Percentiles rank a stretch among this genome's conserved stretches.
Evolutionary conservation across 139 green algal species (phyloP).

Genomic region (Spirogloea muscicola): DNA sequence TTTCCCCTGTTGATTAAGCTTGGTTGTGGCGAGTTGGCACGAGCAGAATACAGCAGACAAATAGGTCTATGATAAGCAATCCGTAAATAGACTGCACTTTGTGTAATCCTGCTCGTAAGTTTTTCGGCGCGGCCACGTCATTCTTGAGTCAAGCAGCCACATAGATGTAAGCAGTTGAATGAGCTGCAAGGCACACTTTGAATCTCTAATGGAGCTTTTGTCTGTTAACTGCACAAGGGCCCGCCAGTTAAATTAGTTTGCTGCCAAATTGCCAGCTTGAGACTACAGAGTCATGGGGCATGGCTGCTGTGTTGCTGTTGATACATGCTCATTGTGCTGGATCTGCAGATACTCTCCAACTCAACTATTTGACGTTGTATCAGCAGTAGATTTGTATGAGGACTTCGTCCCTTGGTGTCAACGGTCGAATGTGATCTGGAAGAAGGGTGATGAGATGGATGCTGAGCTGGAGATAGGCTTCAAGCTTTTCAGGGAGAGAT

Average conservation of each 20-base stretch:
- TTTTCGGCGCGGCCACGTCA: too few species aligned
- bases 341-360: conserved; percentile 63
- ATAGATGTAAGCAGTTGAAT: background rate
- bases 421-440: conserved; percentile 53
- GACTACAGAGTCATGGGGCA: background rate
- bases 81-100: background rate
- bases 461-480: conserved; percentile 92
- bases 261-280: background rate
- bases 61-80: too few species aligned
- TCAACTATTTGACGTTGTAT: conserved; percentile 80
- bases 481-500: conserved; percentile 74
- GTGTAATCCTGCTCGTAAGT: background rate
- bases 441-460: conserved; percentile 55
- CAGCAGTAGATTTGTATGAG: conserved; percentile 73
- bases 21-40: too few species aligned
- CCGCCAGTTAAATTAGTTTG: too few species aligned
- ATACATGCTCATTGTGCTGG: too few species aligned
- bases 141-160: background rate
- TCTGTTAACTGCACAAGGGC: too few species aligned
- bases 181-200: background rate
- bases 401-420: conserved; percentile 89
- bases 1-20: too few species aligned
- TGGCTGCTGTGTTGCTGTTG: background rate
- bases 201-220: background rate
- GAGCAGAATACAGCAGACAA: too few species aligned